phyloP scores from a whole-genome alignment of 2,329 filamentous ascomycete genomes.

The Colletotrichum lentis region DNA sequence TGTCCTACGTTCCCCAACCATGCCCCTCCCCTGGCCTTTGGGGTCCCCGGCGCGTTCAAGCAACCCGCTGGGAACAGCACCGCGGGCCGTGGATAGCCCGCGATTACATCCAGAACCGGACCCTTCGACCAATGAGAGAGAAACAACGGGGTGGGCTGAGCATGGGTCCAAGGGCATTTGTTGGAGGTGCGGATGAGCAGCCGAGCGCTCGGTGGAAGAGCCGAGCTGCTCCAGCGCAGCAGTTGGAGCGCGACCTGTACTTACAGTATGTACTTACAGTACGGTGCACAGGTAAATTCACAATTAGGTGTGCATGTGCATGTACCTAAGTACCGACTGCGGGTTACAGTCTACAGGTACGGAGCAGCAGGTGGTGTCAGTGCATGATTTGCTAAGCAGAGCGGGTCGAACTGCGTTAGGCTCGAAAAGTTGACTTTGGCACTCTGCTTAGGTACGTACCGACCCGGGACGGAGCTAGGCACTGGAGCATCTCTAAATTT shows the following conservation, averaged over 20 bases:
- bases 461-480: neutral
- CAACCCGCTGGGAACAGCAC: neutral
- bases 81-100: slow-evolving; percentile 24
- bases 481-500: slow-evolving; percentile 37
- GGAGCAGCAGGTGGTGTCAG: neutral
- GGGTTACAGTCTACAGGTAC: no score
- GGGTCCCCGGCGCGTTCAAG: neutral
- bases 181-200: slow-evolving; percentile 14
- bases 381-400: neutral
- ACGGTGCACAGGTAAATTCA: no score
- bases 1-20: slow-evolving; percentile 26
- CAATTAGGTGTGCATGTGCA: neutral
- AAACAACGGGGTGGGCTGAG: neutral
- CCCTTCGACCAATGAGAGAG: slow-evolving; percentile 10
- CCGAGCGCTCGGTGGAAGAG: slow-evolving; percentile 26
- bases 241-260: neutral
- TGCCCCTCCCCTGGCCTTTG: slow-evolving; percentile 1
- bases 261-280: no score
- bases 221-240: slow-evolving; percentile 7
- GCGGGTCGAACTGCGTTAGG: neutral
- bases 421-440: neutral
- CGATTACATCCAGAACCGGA: slow-evolving; percentile 21
- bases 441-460: slow-evolving; percentile 22
- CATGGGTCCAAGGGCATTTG: neutral
- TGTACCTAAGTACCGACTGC: neutral